Percentiles rank a stretch among this genome's conserved stretches.
Conservation (phyloP, 2,329 filamentous ascomycete genomes). For the Colletotrichum sidae region DNA sequence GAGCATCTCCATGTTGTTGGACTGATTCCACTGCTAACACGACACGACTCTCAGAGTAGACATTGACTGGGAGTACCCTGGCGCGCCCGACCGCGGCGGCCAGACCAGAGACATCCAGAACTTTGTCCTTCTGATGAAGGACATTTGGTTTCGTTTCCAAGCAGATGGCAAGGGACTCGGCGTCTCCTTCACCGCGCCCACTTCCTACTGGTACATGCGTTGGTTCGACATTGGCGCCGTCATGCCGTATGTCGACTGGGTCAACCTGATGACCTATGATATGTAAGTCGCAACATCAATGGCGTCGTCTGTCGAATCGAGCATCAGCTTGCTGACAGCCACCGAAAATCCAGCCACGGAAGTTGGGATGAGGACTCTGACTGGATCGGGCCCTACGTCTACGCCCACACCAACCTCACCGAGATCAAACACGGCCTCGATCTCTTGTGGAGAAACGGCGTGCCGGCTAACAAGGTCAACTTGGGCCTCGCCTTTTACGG, state of each 20-base stretch:
- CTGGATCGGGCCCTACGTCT: too few species aligned
- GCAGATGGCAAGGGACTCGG: constrained; percentile 40
- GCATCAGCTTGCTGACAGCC: too few species aligned
- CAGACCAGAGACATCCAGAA: constrained; percentile 48
- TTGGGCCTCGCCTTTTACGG: constrained; percentile 46
- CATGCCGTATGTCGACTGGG: constrained; percentile 48
- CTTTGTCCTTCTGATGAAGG: constrained; percentile 41
- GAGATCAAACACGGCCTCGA: constrained; percentile 43
- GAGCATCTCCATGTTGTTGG: background rate
- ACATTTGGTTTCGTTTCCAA: constrained; percentile 23
- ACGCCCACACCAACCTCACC: too few species aligned
- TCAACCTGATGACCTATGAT: constrained; percentile 49
- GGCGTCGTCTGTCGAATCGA: too few species aligned
- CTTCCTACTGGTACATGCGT: constrained; percentile 45
- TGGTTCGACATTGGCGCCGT: constrained; percentile 42
- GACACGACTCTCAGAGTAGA: constrained; percentile 33
- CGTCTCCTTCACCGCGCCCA: constrained; percentile 43
- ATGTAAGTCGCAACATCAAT: background rate
- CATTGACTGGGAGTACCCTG: constrained; percentile 43
- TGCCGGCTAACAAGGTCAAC: constrained; percentile 54
- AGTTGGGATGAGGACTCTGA: too few species aligned
- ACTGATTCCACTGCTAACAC: constrained; percentile 29
- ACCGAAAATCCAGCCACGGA: too few species aligned
- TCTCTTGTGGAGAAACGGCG: constrained; percentile 57
- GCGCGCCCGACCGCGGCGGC: constrained; percentile 52